phyloP scores from a whole-genome alignment of 495 filamentous ascomycete species.

The Podospora comata region DNA sequence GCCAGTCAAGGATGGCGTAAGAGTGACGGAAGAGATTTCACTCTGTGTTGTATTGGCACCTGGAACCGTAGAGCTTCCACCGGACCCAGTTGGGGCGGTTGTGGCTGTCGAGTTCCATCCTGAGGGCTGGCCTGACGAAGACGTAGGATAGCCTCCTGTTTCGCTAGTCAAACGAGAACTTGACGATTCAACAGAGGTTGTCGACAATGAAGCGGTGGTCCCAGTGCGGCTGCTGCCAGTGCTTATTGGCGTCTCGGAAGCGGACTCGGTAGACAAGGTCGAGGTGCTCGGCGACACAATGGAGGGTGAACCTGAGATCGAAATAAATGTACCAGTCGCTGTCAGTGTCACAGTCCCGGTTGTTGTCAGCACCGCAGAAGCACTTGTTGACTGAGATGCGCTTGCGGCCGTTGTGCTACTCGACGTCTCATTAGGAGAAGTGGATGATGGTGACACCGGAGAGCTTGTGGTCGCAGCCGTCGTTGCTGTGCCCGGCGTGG shows the following conservation, averaged over 20 bases:
- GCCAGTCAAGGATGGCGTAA: conserved; percentile 2
- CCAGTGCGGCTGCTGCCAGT: background rate
- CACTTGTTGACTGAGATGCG: background rate
- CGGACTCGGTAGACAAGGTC: background rate
- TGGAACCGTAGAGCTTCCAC: background rate
- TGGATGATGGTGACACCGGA: background rate
- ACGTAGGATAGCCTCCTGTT: background rate
- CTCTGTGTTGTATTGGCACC: background rate
- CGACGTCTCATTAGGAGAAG: background rate
- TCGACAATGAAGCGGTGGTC: background rate
- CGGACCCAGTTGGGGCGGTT: background rate
- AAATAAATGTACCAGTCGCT: conserved; percentile 7
- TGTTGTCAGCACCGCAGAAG: background rate
- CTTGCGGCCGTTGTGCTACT: background rate
- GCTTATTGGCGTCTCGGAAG: background rate
- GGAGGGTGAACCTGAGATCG: background rate
- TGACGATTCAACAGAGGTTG: background rate
- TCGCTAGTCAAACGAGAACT: background rate
- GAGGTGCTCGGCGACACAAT: background rate
- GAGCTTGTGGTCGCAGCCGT: background rate
- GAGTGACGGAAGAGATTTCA: background rate
- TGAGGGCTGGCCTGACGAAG: background rate
- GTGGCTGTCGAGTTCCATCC: background rate
- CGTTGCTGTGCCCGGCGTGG: background rate
- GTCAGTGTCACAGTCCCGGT: conserved; percentile 5